Conservation (phyloP, 305 asterid species). For the Ajuga reptans region DNA sequence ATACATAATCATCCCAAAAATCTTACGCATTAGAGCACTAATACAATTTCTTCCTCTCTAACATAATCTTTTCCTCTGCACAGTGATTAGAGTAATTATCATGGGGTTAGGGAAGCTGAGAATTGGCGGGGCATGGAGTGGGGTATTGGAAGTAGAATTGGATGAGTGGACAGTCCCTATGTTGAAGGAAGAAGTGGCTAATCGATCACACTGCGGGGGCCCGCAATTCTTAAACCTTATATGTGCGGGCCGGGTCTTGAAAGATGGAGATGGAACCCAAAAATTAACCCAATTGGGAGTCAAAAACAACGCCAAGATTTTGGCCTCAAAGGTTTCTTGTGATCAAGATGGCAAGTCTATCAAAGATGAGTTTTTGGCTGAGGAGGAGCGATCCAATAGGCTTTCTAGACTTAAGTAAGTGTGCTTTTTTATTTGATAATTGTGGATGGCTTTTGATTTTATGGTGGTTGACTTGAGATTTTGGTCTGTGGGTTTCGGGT, state of each 20-base stretch:
- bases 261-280: constrained; percentile 55
- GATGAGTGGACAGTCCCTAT: constrained; percentile 77
- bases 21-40: not conserved
- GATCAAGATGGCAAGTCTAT: constrained; percentile 56
- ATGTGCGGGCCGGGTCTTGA: constrained; percentile 61
- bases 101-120: constrained; percentile 56
- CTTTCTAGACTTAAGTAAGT: constrained; percentile 70
- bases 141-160: constrained; percentile 65
- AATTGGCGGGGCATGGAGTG: constrained; percentile 91
- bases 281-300: constrained; percentile 67
- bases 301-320: constrained; percentile 60
- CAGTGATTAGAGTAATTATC: not conserved
- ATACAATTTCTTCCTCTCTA: not conserved
- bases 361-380: constrained; percentile 68
- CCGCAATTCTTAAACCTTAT: constrained; percentile 58
- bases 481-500: constrained; percentile 15
- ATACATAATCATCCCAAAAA: not conserved
- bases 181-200: constrained; percentile 61
- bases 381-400: constrained; percentile 69
- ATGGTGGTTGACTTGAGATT: not conserved
- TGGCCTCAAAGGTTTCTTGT: constrained; percentile 57
- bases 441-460: not conserved
- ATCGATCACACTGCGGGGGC: constrained; percentile 48
- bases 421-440: not conserved
- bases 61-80: no score